These are phyloP conservation scores for Mycosarcoma mackinlayi DNA, from an alignment of 1,284 basidiomycete species.

Conservation along the genomic window DNA sequence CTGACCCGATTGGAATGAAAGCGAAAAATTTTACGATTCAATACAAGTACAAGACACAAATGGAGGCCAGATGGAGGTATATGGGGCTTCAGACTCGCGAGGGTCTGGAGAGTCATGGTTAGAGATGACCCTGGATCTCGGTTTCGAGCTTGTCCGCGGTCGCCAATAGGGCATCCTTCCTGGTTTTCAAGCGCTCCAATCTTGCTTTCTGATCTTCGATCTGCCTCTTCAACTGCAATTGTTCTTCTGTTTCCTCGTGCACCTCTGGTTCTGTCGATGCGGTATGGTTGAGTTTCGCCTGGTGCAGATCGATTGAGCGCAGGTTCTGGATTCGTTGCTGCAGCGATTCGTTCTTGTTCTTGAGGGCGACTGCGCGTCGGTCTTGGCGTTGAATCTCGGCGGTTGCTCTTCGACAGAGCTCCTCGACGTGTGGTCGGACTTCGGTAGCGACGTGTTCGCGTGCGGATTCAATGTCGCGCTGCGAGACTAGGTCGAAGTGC, in stretches of 20 bases:
- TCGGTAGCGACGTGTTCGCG: slow-evolving; percentile 43
- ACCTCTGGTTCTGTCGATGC: not conserved
- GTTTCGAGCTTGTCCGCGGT: slow-evolving; percentile 29
- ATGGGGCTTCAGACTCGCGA: no score
- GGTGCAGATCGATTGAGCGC: slow-evolving; percentile 33
- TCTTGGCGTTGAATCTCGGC: slow-evolving; percentile 39
- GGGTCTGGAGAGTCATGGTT: not conserved
- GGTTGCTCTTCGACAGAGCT: slow-evolving; percentile 32
- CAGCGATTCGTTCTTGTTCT: slow-evolving; percentile 32
- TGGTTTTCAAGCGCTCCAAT: slow-evolving; percentile 12
- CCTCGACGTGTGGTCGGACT: slow-evolving; percentile 46
- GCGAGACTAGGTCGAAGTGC: slow-evolving; percentile 47
- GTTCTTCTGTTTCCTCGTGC: slow-evolving; percentile 2
- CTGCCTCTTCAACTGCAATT: not conserved
- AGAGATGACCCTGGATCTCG: slow-evolving; percentile 5
- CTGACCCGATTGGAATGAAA: no score
- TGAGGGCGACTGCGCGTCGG: slow-evolving; percentile 30
- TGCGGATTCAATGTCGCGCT: slow-evolving; percentile 33
- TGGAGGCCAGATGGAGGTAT: no score
- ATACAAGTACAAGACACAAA: slow-evolving; percentile 13
- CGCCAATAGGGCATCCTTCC: slow-evolving; percentile 20
- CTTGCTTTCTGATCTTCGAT: slow-evolving; percentile 8
- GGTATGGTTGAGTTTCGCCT: slow-evolving; percentile 28
- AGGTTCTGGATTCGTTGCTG: slow-evolving; percentile 37
- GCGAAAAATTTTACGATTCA: no score